Conservation (phyloP, 2,329 filamentous ascomycete genomes). For the Monosporascus ibericus region DNA sequence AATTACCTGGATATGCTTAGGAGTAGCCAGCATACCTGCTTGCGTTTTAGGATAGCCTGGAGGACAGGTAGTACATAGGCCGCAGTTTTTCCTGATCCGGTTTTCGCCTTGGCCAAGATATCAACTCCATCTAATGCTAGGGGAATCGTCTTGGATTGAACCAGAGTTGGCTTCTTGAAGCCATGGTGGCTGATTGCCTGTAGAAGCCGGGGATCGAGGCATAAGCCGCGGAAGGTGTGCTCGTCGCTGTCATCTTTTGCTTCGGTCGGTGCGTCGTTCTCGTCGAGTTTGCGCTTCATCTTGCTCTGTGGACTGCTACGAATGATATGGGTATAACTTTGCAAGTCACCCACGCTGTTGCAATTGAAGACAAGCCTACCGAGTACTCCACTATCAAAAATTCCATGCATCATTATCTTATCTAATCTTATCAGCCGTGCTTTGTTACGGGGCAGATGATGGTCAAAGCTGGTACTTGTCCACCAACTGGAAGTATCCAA, state of each 20-base stretch:
- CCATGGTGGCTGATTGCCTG: constrained; percentile 80
- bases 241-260: constrained; percentile 17
- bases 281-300: constrained; percentile 59
- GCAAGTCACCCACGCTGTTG: not conserved
- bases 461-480: no score
- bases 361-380: not conserved
- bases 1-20: not conserved
- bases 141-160: constrained; percentile 84
- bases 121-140: constrained; percentile 82
- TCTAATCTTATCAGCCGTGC: no score
- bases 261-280: constrained; percentile 40
- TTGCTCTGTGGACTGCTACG: constrained; percentile 7
- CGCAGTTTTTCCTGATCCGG: constrained; percentile 95
- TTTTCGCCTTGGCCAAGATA: constrained; percentile 86
- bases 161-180: constrained; percentile 80
- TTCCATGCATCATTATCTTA: no score
- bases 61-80: constrained; percentile 89
- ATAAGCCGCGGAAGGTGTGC: constrained; percentile 66
- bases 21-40: constrained; percentile 44
- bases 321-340: not conserved
- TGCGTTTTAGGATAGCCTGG: constrained; percentile 74
- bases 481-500: no score
- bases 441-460: no score
- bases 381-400: not conserved
- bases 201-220: constrained; percentile 77